phyloP scores from a whole-genome alignment of 2,329 filamentous ascomycete genomes.

The Plenodomus tracheiphilus region DNA sequence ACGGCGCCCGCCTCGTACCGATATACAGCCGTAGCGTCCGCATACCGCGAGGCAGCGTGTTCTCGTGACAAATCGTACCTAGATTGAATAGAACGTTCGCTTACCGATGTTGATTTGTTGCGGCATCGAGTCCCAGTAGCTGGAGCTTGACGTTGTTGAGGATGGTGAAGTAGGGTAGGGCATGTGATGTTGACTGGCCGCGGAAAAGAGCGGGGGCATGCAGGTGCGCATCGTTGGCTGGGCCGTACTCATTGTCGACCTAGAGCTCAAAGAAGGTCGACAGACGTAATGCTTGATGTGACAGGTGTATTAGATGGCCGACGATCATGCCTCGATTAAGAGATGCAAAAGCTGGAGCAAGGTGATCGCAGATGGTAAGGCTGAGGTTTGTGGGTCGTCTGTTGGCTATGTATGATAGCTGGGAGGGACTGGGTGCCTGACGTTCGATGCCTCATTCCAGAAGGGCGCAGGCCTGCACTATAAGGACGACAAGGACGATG shows the following conservation, averaged over 20 bases:
- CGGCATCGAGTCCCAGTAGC: constrained; percentile 24
- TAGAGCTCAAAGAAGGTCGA: constrained; percentile 5
- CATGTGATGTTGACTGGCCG: constrained; percentile 7
- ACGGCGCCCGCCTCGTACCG: neutral
- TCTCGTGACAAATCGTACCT: constrained; percentile 1
- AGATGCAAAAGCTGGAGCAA: neutral
- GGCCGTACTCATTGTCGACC: constrained; percentile 25
- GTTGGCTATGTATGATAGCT: constrained; percentile 16
- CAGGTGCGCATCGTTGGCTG: constrained; percentile 11
- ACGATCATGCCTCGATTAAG: constrained; percentile 10
- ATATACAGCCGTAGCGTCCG: constrained; percentile 1
- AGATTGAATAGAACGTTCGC: constrained; percentile 14
- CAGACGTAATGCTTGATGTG: constrained; percentile 3
- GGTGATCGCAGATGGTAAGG: constrained; percentile 24
- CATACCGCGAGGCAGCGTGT: neutral
- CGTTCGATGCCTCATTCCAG: constrained; percentile 7
- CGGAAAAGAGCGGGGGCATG: constrained; percentile 25
- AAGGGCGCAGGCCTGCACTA: constrained; percentile 11
- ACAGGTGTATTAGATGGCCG: neutral
- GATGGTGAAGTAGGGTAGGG: constrained; percentile 27
- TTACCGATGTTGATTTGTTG: constrained; percentile 25
- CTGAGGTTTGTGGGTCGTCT: constrained; percentile 21
- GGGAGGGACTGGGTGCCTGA: constrained; percentile 2
- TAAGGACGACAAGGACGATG: constrained; percentile 1
- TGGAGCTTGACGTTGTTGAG: constrained; percentile 23